Evolutionary conservation across 1,139 yeast genomes (phyloP).

Genomic region (Blastobotrys capitulatus): DNA sequence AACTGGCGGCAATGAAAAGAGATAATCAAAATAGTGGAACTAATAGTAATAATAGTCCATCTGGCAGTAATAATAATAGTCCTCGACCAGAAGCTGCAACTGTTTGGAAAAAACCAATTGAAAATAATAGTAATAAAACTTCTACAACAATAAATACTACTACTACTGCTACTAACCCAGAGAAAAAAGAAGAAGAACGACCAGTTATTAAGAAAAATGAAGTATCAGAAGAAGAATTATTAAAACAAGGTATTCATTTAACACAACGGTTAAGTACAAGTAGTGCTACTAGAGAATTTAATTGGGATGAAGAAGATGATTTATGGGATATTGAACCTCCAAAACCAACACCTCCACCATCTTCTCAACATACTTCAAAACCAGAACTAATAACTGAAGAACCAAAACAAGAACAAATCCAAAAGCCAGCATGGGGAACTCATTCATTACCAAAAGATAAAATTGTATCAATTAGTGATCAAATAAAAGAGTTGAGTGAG

Average conservation of each 20-base stretch:
- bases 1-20: constrained; percentile 31
- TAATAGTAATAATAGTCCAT: constrained; percentile 5
- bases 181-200: constrained; percentile 3
- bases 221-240: constrained; percentile 33
- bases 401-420: background rate
- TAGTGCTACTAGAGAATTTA: constrained; percentile 25
- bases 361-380: background rate
- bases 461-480: constrained; percentile 27
- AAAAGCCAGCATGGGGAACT: constrained; percentile 18
- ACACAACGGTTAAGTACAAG: constrained; percentile 31
- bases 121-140: constrained; percentile 4
- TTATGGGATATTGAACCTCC: constrained; percentile 22
- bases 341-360: background rate
- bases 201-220: constrained; percentile 3
- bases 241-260: constrained; percentile 33
- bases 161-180: constrained; percentile 2
- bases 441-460: constrained; percentile 14
- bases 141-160: background rate
- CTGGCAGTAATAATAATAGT: constrained; percentile 19
- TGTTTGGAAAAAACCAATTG: constrained; percentile 26
- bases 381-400: constrained; percentile 1
- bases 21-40: constrained; percentile 18
- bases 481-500: constrained; percentile 23
- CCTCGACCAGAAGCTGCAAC: constrained; percentile 26
- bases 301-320: constrained; percentile 42